Evolutionary conservation across 1,284 basidiomycete species (phyloP), one percentile per base, ranked within the genome.

Genomic region (Moniliophthora roreri): DNA sequence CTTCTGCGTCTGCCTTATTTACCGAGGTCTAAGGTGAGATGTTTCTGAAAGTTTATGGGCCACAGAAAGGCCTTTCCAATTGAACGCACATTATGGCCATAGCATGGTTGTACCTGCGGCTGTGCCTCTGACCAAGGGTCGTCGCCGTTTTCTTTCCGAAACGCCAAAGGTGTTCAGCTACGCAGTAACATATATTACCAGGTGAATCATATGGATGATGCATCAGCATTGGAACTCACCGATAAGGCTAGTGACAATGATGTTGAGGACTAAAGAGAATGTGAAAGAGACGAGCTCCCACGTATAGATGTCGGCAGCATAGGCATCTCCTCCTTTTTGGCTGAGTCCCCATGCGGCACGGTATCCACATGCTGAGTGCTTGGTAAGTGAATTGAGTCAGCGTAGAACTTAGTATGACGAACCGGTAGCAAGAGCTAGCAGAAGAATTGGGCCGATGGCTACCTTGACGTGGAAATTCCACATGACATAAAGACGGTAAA

Each of bases 321-420:
- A 55, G 6, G 53, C 46, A 39, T 53, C 26, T 39, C 53, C 24
- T 20, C 52, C 52, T 15, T n/a, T n/a, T n/a, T 20, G 37, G 21
- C 38, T 53, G 47, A 56, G 53, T 32, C 51, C 51, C 42, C 51
- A 57, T n/a, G 55, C 53, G 21, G 53, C 48, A 16, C 32, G 28
- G 38, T 50, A 56, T 6, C 37, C 55, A 40, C 52, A 53, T 23
- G 46, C 55, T 56, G 18, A 32, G 11, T 18, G 11, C n/a, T 28
- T 47, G 9, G n/a, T n/a, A n/a, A n/a, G n/a, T n/a, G n/a, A n/a
- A n/a, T n/a, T 16, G 28, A 24, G 16, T 11, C 32, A 5, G 18
- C n/a, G 9, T 5, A n/a, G 8, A n/a, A 20, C 15, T 15, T 9
- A n/a, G 16, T 11, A 42, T 11, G 8, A 21, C 28, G 16, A 42